phyloP scores from a whole-genome alignment of 805 yeast species.

The Candida wancherniae region DNA sequence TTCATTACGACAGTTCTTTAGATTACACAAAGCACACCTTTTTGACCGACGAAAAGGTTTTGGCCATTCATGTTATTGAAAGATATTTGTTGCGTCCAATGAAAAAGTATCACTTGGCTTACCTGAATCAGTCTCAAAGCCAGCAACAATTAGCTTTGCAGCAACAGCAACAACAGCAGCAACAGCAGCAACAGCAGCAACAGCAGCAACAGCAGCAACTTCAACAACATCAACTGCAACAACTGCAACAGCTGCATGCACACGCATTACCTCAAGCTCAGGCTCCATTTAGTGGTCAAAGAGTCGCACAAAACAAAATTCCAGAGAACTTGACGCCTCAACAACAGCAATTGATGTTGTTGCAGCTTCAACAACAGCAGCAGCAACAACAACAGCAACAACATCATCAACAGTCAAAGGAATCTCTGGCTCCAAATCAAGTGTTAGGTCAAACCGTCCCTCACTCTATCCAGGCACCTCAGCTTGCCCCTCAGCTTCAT shows the following conservation, averaged over 20 bases:
- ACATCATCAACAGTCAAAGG: conserved; percentile 1
- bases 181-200: conserved; percentile 25
- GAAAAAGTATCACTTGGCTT: conserved; percentile 43
- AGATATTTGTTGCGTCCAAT: conserved; percentile 36
- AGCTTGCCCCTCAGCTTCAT: conserved; percentile 19
- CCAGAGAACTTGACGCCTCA: conserved; percentile 1
- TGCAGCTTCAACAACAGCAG: conserved; percentile 16
- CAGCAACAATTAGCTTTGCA: conserved; percentile 24
- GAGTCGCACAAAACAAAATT: background rate
- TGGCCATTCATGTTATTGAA: conserved; percentile 40
- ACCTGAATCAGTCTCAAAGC: conserved; percentile 38
- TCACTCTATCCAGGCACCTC: conserved; percentile 8
- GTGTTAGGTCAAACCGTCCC: conserved; percentile 1
- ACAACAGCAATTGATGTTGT: conserved; percentile 12
- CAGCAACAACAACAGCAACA: conserved; percentile 10
- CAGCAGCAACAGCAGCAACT: conserved; percentile 13
- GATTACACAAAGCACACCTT: conserved; percentile 27
- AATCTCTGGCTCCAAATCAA: conserved; percentile 2
- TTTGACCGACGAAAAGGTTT: conserved; percentile 32
- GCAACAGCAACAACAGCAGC: conserved; percentile 30
- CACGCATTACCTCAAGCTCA: conserved; percentile 5
- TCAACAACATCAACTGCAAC: conserved; percentile 12
- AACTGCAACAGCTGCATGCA: conserved; percentile 11
- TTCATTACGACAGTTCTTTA: conserved; percentile 39
- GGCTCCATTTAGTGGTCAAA: conserved; percentile 3